Base-by-base conservation (phyloP, 1,139 yeast species). In the Blastobotrys elegans region DNA sequence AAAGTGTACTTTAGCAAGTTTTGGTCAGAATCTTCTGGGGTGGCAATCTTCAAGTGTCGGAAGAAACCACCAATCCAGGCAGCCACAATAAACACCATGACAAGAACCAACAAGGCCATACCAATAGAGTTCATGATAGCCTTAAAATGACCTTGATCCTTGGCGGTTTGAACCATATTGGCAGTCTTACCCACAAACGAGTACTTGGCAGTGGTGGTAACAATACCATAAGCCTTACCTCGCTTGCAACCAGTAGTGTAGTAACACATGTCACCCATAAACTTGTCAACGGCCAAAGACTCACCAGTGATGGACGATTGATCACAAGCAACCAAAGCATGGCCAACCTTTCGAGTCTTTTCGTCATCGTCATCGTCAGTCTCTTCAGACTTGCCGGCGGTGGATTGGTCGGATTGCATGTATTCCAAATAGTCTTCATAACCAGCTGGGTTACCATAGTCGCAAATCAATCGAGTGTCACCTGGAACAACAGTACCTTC, bases 401-500 rank as follows among this genome's bases (percentile, higher is more conserved):
- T 84, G 62, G 94, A 86, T 65, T 89, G 79, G 48, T 64, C 68
- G 35, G 67, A 57, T 63, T 64, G 63, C 52, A 64, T 63, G 64
- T 62, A 64, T 56, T 64, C 68, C 31, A 64, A 60, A 61, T 65
- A 65, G 55, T 65, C 67, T 39, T 66, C 60, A 56, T 63, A 65
- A 39, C 67, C 69, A 50, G 61, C 63, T 42, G 69, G 69, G 64
- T 73, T 71, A 51, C 62, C 68, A 55, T 65, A 65, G 48, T 54
- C 61, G 50, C 62, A 77, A 62, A 88, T 87, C 64, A 88, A 73
- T 72, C 95, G 82, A 76, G 95, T 95, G 74, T 88, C 97, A 61
- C 96, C 88, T 67, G 96, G 95, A 64, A 88, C 84, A 65, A 87
- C 95, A 63, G 84, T 76, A 83, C 96, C 96, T 68, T 87, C 96